phyloP scores from a whole-genome alignment of 2,329 filamentous ascomycete genomes.

The Colletotrichum coccodes region DNA sequence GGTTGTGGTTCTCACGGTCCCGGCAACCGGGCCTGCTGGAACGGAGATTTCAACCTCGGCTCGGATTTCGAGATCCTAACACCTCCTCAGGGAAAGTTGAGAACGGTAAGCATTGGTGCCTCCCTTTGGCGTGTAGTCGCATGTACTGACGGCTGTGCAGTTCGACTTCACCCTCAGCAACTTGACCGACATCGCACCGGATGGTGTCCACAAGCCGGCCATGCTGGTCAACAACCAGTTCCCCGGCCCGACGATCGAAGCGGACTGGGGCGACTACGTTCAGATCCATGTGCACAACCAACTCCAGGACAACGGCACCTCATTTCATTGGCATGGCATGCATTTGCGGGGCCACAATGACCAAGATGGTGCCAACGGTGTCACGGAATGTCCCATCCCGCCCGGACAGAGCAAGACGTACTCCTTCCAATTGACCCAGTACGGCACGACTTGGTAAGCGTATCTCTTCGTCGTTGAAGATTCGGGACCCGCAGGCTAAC shows the following conservation, averaged over 20 bases:
- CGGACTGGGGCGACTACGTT: constrained; percentile 54
- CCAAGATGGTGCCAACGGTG: constrained; percentile 55
- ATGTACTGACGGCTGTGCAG: constrained; percentile 23
- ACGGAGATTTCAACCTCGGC: constrained; percentile 41
- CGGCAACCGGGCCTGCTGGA: constrained; percentile 44
- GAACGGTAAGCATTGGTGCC: constrained; percentile 35
- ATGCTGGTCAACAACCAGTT: constrained; percentile 59
- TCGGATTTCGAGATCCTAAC: constrained; percentile 42
- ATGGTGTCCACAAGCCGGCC: constrained; percentile 37
- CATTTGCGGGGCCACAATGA: constrained; percentile 53
- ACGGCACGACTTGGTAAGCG: constrained; percentile 46
- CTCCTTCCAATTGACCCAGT: constrained; percentile 47
- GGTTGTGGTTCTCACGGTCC: constrained; percentile 42
- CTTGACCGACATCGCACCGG: constrained; percentile 33
- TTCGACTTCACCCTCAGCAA: constrained; percentile 41
- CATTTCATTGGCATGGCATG: constrained; percentile 60
- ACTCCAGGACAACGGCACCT: constrained; percentile 60
- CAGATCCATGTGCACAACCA: constrained; percentile 71
- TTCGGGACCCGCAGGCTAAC: background rate
- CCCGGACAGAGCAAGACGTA: constrained; percentile 46
- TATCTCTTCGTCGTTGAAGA: background rate
- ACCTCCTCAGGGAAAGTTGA: constrained; percentile 38
- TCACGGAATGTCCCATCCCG: constrained; percentile 54
- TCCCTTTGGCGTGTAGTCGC: too few species aligned
- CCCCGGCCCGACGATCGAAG: constrained; percentile 63